phyloP scores from a whole-genome alignment of 2,329 filamentous ascomycete species.

The Lachnellula cervina region DNA sequence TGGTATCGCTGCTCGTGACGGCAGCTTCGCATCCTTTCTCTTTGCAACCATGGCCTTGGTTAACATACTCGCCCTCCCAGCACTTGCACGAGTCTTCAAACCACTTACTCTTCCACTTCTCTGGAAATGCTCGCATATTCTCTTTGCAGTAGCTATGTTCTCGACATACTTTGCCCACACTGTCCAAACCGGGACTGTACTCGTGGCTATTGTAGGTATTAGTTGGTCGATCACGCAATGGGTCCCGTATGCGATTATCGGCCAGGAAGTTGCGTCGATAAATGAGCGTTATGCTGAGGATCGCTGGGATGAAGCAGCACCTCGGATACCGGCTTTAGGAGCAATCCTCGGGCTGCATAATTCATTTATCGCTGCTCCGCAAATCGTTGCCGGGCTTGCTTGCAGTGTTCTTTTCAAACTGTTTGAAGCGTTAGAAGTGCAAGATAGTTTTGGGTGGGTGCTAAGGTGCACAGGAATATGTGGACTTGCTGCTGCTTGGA shows the following conservation, averaged over 20 bases:
- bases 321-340: background rate
- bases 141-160: conserved; percentile 1
- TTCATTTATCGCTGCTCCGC: conserved; percentile 1
- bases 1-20: background rate
- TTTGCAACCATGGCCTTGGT: background rate
- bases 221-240: conserved; percentile 31
- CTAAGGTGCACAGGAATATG: background rate
- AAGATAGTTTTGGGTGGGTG: background rate
- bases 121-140: conserved; percentile 15
- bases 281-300: background rate
- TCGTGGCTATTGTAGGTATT: conserved; percentile 15
- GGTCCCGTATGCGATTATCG: conserved; percentile 29
- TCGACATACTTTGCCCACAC: conserved; percentile 2
- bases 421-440: background rate
- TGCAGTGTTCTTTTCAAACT: background rate
- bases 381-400: background rate
- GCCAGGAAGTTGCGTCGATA: conserved; percentile 20
- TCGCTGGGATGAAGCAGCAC: background rate
- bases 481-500: background rate
- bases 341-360: conserved; percentile 1
- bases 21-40: background rate
- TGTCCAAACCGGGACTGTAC: background rate
- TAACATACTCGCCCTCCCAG: background rate
- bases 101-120: conserved; percentile 13
- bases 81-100: background rate